phyloP scores from a whole-genome alignment of 2,329 filamentous ascomycete genomes.

The Aaosphaeria pasadenensis region DNA sequence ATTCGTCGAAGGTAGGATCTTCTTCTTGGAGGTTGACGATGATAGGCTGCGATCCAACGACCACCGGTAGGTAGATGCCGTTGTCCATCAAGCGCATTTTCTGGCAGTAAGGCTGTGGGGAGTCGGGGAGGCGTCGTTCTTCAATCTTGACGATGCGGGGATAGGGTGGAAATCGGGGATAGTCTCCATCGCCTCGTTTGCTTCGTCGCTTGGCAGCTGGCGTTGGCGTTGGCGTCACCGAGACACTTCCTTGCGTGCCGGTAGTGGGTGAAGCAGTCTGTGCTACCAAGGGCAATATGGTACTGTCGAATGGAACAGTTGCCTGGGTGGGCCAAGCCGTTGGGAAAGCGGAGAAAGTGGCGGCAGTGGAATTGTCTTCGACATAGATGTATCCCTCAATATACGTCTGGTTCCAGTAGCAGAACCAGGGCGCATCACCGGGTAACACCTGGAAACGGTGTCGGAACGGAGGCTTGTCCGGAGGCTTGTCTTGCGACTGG shows the following conservation, averaged over 20 bases:
- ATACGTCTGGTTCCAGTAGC: slow-evolving; percentile 66
- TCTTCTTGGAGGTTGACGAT: slow-evolving; percentile 40
- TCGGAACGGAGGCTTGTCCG: slow-evolving; percentile 16
- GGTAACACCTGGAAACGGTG: slow-evolving; percentile 45
- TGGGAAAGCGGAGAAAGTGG: slow-evolving; percentile 25
- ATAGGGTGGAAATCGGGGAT: slow-evolving; percentile 37
- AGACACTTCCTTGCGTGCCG: slow-evolving; percentile 2
- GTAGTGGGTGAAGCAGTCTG: slow-evolving; percentile 7
- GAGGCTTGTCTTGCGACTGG: slow-evolving; percentile 15
- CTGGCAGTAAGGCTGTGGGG: slow-evolving; percentile 58
- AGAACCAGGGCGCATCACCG: slow-evolving; percentile 67
- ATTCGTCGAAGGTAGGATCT: slow-evolving; percentile 35
- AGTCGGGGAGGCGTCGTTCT: slow-evolving; percentile 55
- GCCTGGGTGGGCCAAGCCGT: slow-evolving; percentile 14
- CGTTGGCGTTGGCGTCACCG: slow-evolving; percentile 5
- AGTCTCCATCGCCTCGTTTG: slow-evolving; percentile 14
- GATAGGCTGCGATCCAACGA: slow-evolving; percentile 33
- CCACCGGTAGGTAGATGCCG: slow-evolving; percentile 40
- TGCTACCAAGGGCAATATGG: slow-evolving; percentile 3
- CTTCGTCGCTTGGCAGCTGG: slow-evolving; percentile 5
- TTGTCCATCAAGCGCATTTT: slow-evolving; percentile 60
- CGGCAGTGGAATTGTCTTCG: slow-evolving; percentile 48
- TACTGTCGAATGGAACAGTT: not conserved
- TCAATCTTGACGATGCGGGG: slow-evolving; percentile 64
- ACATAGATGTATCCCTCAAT: slow-evolving; percentile 67